A percentile compares a stretch with the other conserved stretches of the same genome.
These are phyloP conservation scores for sweet orange (Citrus sinensis) DNA, from an alignment of 345 rosid species.

Conservation along the genomic window DNA sequence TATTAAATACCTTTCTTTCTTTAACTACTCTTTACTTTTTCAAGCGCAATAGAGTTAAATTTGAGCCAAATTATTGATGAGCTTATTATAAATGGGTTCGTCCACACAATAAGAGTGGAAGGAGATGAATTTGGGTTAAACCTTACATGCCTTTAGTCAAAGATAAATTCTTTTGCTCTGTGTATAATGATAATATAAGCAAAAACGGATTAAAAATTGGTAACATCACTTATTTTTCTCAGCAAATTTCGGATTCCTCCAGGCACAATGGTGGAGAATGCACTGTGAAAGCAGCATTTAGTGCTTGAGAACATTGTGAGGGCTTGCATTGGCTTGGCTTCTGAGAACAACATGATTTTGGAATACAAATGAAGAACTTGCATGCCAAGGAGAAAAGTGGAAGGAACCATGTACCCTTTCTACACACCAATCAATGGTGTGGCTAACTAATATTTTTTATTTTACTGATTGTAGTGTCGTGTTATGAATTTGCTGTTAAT, in stretches of 20 bases:
- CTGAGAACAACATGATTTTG: constrained; percentile 96
- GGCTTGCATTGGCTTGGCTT: constrained; percentile 87
- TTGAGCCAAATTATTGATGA: too few species aligned
- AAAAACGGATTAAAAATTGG: neutral
- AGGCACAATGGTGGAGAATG: constrained; percentile 95
- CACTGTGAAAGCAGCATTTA: constrained; percentile 86
- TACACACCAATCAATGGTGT: neutral
- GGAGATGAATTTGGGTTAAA: too few species aligned
- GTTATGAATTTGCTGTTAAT: too few species aligned
- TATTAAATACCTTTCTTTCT: neutral
- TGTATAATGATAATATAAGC: neutral
- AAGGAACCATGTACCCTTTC: constrained; percentile 9
- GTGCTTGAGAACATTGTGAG: constrained; percentile 92
- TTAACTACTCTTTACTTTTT: too few species aligned
- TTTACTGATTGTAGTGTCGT: too few species aligned
- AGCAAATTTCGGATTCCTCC: constrained; percentile 63
- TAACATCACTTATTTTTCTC: neutral
- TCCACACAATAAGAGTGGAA: too few species aligned
- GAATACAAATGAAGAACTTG: constrained; percentile 65
- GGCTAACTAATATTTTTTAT: too few species aligned
- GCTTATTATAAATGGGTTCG: too few species aligned
- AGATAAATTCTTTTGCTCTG: too few species aligned
- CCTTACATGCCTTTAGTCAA: too few species aligned
- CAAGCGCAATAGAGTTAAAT: too few species aligned
- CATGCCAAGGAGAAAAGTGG: constrained; percentile 10